These are phyloP conservation scores for Uncinocarpus reesii DNA, from an alignment of 2,329 filamentous ascomycete genomes.

Conservation along the genomic window DNA sequence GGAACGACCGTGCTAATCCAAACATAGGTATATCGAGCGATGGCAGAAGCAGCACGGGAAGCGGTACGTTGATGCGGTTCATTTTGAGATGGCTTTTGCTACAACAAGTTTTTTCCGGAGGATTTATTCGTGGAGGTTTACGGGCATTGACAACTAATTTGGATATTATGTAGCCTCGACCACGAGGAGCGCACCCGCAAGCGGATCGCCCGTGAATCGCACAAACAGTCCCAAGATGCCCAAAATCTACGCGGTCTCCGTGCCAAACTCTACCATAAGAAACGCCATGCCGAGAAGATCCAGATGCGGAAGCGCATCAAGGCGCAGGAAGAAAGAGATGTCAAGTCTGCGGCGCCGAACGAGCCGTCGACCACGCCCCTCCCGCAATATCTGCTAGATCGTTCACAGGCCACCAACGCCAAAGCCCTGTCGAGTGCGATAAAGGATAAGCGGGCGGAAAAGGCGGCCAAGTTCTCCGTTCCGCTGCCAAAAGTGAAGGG, in stretches of 20 bases:
- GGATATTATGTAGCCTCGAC: conserved; percentile 48
- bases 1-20: neutral
- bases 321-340: conserved; percentile 88
- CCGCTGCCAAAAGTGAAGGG: conserved; percentile 89
- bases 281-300: conserved; percentile 94
- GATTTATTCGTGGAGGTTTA: too few relatives aligned
- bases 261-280: conserved; percentile 88
- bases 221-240: conserved; percentile 78
- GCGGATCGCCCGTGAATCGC: conserved; percentile 73
- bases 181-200: conserved; percentile 86
- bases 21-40: conserved; percentile 56
- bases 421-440: conserved; percentile 74
- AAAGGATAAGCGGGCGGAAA: conserved; percentile 90
- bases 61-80: conserved; percentile 24
- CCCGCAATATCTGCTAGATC: conserved; percentile 87
- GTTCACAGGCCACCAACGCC: conserved; percentile 56
- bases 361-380: conserved; percentile 73
- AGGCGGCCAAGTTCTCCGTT: conserved; percentile 85
- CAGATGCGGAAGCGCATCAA: conserved; percentile 94
- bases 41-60: conserved; percentile 57
- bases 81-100: neutral
- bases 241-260: conserved; percentile 86
- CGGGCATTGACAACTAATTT: too few relatives aligned
- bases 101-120: too few relatives aligned
- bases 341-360: conserved; percentile 70